Percentiles rank a stretch among this genome's conserved stretches.
Evolutionary conservation across 352 stramenopile species (phyloP).

Genomic region (Globisporangium splendens): DNA sequence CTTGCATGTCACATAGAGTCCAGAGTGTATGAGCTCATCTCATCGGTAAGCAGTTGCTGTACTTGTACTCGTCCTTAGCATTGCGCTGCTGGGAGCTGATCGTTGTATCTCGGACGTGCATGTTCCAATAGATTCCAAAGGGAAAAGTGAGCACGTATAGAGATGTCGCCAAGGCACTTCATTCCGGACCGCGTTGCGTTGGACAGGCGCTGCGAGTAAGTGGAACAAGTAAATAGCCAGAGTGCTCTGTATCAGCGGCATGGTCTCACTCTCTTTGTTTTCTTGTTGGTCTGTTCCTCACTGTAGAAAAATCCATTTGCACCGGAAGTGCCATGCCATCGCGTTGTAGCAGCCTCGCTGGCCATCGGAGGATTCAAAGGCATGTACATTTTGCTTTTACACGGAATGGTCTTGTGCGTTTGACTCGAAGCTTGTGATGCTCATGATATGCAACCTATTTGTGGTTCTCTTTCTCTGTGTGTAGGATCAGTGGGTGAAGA

Average conservation of each 20-base stretch:
- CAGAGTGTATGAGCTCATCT: slow-evolving; percentile 78
- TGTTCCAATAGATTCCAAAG: slow-evolving; percentile 51
- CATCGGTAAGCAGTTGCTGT: slow-evolving; percentile 30
- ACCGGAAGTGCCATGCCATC: slow-evolving; percentile 72
- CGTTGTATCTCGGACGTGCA: background rate
- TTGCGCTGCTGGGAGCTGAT: background rate
- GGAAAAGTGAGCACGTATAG: slow-evolving; percentile 84
- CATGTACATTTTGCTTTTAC: background rate
- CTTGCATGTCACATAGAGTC: slow-evolving; percentile 38
- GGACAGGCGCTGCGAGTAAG: slow-evolving; percentile 74
- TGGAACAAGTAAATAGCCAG: background rate
- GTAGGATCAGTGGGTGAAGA: slow-evolving; percentile 58
- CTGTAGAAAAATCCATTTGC: slow-evolving; percentile 80
- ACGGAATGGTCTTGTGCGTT: background rate
- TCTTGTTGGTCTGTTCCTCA: background rate
- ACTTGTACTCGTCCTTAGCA: background rate
- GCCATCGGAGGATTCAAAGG: slow-evolving; percentile 79
- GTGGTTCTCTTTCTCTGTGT: too few relatives aligned
- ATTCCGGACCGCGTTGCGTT: slow-evolving; percentile 66
- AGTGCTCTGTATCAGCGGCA: background rate
- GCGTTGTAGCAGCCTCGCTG: slow-evolving; percentile 64
- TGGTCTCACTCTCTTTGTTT: slow-evolving; percentile 1
- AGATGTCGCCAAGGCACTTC: slow-evolving; percentile 49
- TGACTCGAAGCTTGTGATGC: too few relatives aligned
- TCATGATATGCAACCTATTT: too few relatives aligned